Base-by-base conservation (phyloP, 2,329 filamentous ascomycete species). In the Kalmusia sp. region DNA sequence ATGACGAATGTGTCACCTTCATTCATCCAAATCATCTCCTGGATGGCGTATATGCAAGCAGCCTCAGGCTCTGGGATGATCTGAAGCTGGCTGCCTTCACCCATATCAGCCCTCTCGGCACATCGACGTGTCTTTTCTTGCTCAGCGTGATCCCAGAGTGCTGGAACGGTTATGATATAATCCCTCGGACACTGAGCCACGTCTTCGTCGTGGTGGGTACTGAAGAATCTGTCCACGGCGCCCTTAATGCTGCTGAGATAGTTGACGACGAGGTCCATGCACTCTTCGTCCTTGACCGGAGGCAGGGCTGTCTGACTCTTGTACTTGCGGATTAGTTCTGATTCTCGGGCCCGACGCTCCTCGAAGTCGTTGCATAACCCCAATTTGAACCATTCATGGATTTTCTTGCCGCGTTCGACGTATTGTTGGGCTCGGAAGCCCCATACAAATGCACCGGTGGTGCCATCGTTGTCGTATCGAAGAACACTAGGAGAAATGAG, bases 1-100 rank as follows among this genome's bases (percentile, higher is more conserved):
- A 50, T 39, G 19, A 50, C 47, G 21, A 41, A 50, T 8, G 38
- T 50, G 35, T 50, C 47, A 19, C 38, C 35, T 34, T 24, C 17
- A 12, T 50, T 39, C 6, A 41, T 19, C 17, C 27, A 22, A 38
- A 49, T 17, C 37, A 41, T 33, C 28, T 43, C 19, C 24, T 43
- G 28, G n/a, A 50, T 28, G 7, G 47, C 35, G 21, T 50, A 50
- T 21, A 50, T 50, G 11, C 35, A 38, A 12, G 47, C 47, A 19
- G 47, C 47, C 34, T 50, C 47, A 34, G 47, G 47, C 21, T 50
- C 47, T 24, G 35, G 28, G 11, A 50, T 34, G 28, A 50, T 43
- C 24, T 50, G 35, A 22, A 50, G 34, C n/a, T 50, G 22, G 25
- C 28, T 41, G 17, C 25, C 37, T 17, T 39, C 30, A 11, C 47